Evolutionary conservation across 2,329 filamentous ascomycete species (phyloP).

Genomic region (Diplodia mutila): DNA sequence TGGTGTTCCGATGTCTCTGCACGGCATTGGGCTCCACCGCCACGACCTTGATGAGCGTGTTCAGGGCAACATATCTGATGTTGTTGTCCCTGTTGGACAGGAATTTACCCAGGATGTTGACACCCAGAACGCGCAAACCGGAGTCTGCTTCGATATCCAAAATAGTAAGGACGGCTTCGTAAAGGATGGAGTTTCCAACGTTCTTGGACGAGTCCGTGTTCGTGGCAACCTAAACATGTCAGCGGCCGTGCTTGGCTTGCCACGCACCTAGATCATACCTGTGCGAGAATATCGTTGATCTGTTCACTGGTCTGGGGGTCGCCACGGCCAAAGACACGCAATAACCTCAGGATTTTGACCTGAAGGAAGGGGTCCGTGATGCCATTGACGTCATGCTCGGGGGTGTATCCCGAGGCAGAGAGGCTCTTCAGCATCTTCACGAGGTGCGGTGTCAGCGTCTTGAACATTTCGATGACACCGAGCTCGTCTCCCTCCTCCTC

Average conservation of each 20-base stretch:
- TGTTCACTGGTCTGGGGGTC: slow-evolving; percentile 89
- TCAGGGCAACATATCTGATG: slow-evolving; percentile 95
- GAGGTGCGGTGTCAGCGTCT: slow-evolving; percentile 78
- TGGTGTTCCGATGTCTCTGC: slow-evolving; percentile 95
- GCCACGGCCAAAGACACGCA: slow-evolving; percentile 84
- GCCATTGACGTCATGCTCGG: slow-evolving; percentile 96
- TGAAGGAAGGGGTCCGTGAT: slow-evolving; percentile 98
- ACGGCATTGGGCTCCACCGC: slow-evolving; percentile 98
- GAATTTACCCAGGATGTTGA: slow-evolving; percentile 98
- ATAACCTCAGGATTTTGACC: slow-evolving; percentile 87
- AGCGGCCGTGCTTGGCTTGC: slow-evolving; percentile 22
- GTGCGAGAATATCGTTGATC: slow-evolving; percentile 97
- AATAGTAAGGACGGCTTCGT: slow-evolving; percentile 95
- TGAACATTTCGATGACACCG: slow-evolving; percentile 87
- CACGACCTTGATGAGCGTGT: slow-evolving; percentile 97
- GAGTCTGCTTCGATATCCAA: slow-evolving; percentile 98
- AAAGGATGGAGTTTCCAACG: slow-evolving; percentile 96
- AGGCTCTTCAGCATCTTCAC: slow-evolving; percentile 91
- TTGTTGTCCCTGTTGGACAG: slow-evolving; percentile 99
- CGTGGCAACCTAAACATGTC: slow-evolving; percentile 70
- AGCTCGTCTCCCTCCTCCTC: slow-evolving; percentile 90
- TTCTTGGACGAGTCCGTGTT: slow-evolving; percentile 99
- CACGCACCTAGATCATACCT: slow-evolving; percentile 47
- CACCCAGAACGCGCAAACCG: slow-evolving; percentile 87
- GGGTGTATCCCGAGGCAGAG: slow-evolving; percentile 93